Evolutionary conservation across 2,329 filamentous ascomycete species (phyloP).

Genomic region (Curvularia eragrostidis): DNA sequence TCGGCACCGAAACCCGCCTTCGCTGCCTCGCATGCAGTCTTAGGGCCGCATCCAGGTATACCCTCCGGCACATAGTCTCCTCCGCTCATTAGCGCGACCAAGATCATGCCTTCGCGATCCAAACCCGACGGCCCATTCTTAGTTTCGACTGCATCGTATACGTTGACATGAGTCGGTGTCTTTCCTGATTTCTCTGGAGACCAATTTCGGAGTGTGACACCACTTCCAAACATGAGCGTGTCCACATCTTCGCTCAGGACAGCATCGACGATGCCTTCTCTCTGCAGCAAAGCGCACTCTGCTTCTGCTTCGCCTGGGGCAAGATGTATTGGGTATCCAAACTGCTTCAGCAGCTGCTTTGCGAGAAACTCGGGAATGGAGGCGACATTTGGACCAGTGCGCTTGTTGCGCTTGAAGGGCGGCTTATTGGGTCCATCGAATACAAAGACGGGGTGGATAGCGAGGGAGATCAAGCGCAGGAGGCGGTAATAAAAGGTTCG

Average conservation of each 20-base stretch:
- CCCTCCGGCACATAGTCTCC: slow-evolving; percentile 93
- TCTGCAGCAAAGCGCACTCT: slow-evolving; percentile 88
- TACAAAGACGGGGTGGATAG: slow-evolving; percentile 87
- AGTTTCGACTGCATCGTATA: slow-evolving; percentile 72
- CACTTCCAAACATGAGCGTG: slow-evolving; percentile 95
- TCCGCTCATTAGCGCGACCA: slow-evolving; percentile 93
- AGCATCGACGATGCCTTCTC: slow-evolving; percentile 73
- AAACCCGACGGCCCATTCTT: slow-evolving; percentile 65
- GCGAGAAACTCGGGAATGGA: slow-evolving; percentile 75
- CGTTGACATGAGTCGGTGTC: slow-evolving; percentile 80
- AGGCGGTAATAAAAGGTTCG: slow-evolving; percentile 93
- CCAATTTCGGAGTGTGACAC: slow-evolving; percentile 80
- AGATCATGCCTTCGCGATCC: slow-evolving; percentile 86
- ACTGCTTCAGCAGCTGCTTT: slow-evolving; percentile 82
- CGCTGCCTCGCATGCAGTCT: slow-evolving; percentile 87
- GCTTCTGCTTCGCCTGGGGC: slow-evolving; percentile 96
- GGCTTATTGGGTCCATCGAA: slow-evolving; percentile 90
- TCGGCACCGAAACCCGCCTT: slow-evolving; percentile 83
- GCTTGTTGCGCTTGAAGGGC: slow-evolving; percentile 85
- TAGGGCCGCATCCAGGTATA: slow-evolving; percentile 84
- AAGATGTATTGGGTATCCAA: slow-evolving; percentile 82
- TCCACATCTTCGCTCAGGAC: slow-evolving; percentile 97
- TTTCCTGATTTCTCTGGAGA: slow-evolving; percentile 74
- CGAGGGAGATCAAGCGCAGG: slow-evolving; percentile 74
- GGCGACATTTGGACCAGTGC: slow-evolving; percentile 67